phyloP scores from a whole-genome alignment of 2,329 filamentous ascomycete species.

The Penicillium sp. region DNA sequence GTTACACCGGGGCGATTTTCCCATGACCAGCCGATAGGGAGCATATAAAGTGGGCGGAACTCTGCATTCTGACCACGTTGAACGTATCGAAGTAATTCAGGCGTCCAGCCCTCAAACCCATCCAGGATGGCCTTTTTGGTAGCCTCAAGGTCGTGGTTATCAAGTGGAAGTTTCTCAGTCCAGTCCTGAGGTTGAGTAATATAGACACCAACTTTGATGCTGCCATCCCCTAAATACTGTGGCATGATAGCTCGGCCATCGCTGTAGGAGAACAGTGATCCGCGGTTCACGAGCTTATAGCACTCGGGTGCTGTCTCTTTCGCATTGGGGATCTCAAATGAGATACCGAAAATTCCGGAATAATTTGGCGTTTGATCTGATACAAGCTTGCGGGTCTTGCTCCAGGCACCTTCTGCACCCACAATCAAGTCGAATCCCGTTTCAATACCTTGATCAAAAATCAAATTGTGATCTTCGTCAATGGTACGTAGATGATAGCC shows the following conservation, averaged over 20 bases:
- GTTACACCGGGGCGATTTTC: conserved; percentile 31
- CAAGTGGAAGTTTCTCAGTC: conserved; percentile 14
- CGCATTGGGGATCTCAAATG: conserved; percentile 30
- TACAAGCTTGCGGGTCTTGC: conserved; percentile 34
- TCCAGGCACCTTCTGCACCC: conserved; percentile 39
- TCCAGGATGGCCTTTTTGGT: conserved; percentile 7
- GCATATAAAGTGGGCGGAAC: conserved; percentile 29
- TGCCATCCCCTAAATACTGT: conserved; percentile 32
- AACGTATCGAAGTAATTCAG: conserved; percentile 28
- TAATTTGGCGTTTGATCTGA: conserved; percentile 32
- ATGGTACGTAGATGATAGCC: conserved; percentile 31
- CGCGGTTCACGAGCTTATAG: conserved; percentile 23
- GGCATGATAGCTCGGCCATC: conserved; percentile 33
- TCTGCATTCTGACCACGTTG: conserved; percentile 18
- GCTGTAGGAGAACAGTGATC: conserved; percentile 32
- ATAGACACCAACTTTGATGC: conserved; percentile 21
- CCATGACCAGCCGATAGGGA: conserved; percentile 35
- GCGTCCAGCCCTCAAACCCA: conserved; percentile 20
- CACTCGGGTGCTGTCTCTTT: conserved; percentile 26
- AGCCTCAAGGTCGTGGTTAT: conserved; percentile 6
- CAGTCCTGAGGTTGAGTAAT: conserved; percentile 15
- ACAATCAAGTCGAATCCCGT: conserved; percentile 35
- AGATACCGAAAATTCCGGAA: conserved; percentile 27
- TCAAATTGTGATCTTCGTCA: conserved; percentile 17
- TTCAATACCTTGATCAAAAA: conserved; percentile 25